Evolutionary conservation across 331 rosid species (phyloP).

Genomic region (Spiraea crenata): DNA sequence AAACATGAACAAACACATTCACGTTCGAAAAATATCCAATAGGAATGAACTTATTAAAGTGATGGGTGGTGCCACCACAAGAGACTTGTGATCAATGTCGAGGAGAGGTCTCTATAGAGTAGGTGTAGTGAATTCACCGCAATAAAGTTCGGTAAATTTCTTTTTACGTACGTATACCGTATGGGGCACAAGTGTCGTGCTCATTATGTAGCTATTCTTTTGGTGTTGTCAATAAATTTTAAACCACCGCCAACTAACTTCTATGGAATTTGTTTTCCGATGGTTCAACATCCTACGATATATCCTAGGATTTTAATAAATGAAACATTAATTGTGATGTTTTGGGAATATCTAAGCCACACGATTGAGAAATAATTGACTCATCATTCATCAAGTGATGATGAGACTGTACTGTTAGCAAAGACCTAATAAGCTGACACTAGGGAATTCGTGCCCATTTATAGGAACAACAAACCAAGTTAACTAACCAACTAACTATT

Average conservation of each 20-base stretch:
- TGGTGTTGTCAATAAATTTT: background rate
- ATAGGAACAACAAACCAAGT: background rate
- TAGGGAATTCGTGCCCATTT: background rate
- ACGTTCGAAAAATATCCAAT: background rate
- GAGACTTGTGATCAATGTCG: background rate
- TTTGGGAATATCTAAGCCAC: background rate
- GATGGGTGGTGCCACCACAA: background rate
- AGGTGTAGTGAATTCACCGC: background rate
- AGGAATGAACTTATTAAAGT: background rate
- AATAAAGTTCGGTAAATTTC: background rate
- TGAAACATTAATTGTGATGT: background rate
- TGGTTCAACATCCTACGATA: background rate
- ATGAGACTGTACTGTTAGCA: background rate
- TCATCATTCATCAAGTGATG: background rate
- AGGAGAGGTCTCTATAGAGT: no score
- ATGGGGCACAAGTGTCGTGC: background rate
- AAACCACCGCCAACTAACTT: background rate
- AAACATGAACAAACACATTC: background rate
- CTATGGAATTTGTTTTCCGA: background rate
- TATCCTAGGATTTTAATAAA: background rate
- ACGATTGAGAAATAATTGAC: background rate
- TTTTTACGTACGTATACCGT: no score
- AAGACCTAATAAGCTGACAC: background rate
- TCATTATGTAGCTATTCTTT: background rate
- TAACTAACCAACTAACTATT: background rate